Base-by-base conservation (phyloP, 2,329 filamentous ascomycete genomes). In the Sclerotinia minor region DNA sequence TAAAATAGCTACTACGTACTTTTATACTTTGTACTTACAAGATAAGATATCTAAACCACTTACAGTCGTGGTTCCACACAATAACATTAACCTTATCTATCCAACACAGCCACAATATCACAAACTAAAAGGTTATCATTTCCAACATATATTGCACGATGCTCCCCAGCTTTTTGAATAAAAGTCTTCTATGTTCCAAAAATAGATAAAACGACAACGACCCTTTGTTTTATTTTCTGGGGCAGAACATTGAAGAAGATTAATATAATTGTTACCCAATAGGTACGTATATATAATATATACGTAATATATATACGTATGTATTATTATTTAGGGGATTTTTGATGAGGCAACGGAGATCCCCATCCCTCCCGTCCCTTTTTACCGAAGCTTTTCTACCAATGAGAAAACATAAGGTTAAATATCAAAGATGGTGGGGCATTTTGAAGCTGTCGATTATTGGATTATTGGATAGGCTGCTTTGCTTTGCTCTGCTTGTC, bases 161-260 rank as follows among this genome's bases (percentile, higher is more conserved):
- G 24, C 5, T 47, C 41, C 57, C 57, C 57, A 47, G 44, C 26
- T 47, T 60, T 35, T 35, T n/a, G 1, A 0, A 21, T 11, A 17
- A 7, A 47, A 15, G 3, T 9, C 11, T 17, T n/a, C 5, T 5
- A 9, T 35, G 26, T 47, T 47, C 26, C 26, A 19, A 60, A 60
- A n/a, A 60, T 47, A 60, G 57, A 47, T n/a, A 38, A 3, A n/a
- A 60, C 41, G 47, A 57, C 21, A n/a, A 60, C 41, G 47, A 57
- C 21, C 54, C 32, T 24, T 38, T 6, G 13, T 54, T 21, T 32
- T 17, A 13, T 19, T 21, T 5, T 32, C 29, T 13, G 50, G 38
- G 38, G 13, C 38, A 53, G 29, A 29, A 53, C 29, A 32, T 32
- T 32, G 52, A 32, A 54, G 26, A 32, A 32, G 17, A 2, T 38